Conservation (phyloP, 1,284 basidiomycete species). For the Singerocomus inundabilis region DNA sequence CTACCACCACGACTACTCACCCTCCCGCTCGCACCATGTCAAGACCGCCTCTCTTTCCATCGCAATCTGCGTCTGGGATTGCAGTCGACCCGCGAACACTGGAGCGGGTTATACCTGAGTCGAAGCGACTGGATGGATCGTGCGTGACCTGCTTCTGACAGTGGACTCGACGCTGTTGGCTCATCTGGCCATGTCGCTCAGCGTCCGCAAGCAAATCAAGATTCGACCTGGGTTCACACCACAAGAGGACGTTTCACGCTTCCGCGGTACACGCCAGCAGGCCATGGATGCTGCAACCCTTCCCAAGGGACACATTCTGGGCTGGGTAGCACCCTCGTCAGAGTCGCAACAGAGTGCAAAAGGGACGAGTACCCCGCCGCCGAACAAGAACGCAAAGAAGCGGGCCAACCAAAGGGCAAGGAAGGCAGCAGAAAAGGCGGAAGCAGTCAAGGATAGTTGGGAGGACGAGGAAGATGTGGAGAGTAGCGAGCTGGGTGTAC, state of each 20-base stretch:
- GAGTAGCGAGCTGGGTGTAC: slow-evolving; percentile 1
- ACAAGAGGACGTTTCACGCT: slow-evolving; percentile 87
- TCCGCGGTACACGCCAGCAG: slow-evolving; percentile 73
- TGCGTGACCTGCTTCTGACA: slow-evolving; percentile 45
- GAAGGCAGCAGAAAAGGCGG: slow-evolving; percentile 52
- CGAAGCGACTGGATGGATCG: slow-evolving; percentile 83
- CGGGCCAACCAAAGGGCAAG: slow-evolving; percentile 75
- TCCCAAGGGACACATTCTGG: slow-evolving; percentile 76
- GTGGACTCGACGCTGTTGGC: slow-evolving; percentile 7
- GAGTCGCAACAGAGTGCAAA: slow-evolving; percentile 33
- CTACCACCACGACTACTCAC: neutral
- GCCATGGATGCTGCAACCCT: slow-evolving; percentile 62
- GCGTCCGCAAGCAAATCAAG: slow-evolving; percentile 86
- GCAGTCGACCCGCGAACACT: slow-evolving; percentile 79
- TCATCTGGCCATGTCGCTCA: slow-evolving; percentile 33
- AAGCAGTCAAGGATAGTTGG: slow-evolving; percentile 65
- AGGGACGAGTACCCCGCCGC: slow-evolving; percentile 29
- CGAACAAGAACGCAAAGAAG: slow-evolving; percentile 70
- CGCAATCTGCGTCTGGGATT: slow-evolving; percentile 76
- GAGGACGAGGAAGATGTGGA: slow-evolving; percentile 68
- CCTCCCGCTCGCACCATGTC: slow-evolving; percentile 51
- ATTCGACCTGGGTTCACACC: slow-evolving; percentile 94
- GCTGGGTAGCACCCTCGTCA: slow-evolving; percentile 66
- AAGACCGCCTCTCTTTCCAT: slow-evolving; percentile 69
- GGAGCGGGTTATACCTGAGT: slow-evolving; percentile 86